Base-by-base conservation (phyloP, 306 rosid genomes). In the Castanopsis chinensis region DNA sequence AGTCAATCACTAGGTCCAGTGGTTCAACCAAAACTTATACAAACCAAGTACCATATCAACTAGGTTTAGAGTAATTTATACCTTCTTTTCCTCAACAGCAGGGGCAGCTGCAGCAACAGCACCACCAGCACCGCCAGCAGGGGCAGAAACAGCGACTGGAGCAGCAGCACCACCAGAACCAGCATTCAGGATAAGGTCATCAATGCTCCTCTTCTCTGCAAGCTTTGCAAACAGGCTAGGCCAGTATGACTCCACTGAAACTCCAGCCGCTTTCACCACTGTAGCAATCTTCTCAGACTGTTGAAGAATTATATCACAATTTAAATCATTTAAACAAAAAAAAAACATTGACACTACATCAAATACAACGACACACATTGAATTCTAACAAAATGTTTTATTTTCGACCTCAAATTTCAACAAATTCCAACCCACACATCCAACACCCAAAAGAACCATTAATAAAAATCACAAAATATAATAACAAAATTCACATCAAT, bases 231-330 rank as follows among this genome's bases (percentile, higher is more conserved):
- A 90, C 1, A 94, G 78, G 71, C 88, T 71, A 0, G 94, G 94
- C 98, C 97, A 92, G 86, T 81, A 92, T 0, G 97, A 83, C 70
- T 94, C 98, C 8, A 87, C 85, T 0, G 12, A 0, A 32, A 92
- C 88, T 3, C 85, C 85, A 0, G 96, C 93, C 0, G 94, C 86
- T 77, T 87, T 90, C 76, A 90, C 76, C 77, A 92, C 4, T 0
- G 88, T 9, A 20, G 52, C 76, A 77, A 92, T 92, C 90, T 92
- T 94, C 82, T 92, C 96, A 4, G 92, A 89, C 96, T 90, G 60
- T 11, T 19, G 12, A 76, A 49, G 19, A 32, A 43, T 59, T 20
- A 72, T 4, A 20, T 45, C 2, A 19, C 2, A 70, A 53, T 15
- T 12, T 0, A 12, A 49, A 33, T 12, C 8, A 19, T 13, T 67